Evolutionary conservation across 73 alveolate species (phyloP).

Genomic region (Loxodes magnus): DNA sequence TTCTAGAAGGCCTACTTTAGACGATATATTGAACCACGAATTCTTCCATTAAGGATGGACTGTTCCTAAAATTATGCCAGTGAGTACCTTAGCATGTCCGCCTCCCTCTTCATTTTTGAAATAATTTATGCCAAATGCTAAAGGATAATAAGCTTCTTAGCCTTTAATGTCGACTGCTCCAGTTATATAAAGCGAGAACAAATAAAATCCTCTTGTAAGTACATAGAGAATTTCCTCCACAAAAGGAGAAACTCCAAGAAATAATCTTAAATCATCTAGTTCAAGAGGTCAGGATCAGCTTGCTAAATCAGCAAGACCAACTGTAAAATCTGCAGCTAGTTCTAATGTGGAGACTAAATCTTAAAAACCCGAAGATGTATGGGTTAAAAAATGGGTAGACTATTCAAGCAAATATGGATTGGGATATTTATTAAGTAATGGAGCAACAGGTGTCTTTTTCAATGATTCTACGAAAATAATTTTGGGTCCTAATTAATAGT

Average conservation of each 20-base stretch:
- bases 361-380: background rate
- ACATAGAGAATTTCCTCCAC: background rate
- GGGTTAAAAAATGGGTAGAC: constrained; percentile 44
- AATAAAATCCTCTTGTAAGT: background rate
- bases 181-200: background rate
- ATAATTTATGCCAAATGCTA: constrained; percentile 15
- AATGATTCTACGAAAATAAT: constrained; percentile 36
- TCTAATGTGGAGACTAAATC: no score
- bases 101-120: constrained; percentile 44
- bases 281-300: no score
- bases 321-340: no score
- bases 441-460: constrained; percentile 30
- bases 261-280: background rate
- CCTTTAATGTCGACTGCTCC: constrained; percentile 34
- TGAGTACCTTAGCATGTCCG: constrained; percentile 72
- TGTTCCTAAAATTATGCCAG: constrained; percentile 70
- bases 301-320: no score
- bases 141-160: constrained; percentile 8
- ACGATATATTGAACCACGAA: constrained; percentile 36
- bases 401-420: constrained; percentile 44
- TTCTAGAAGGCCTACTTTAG: constrained; percentile 28
- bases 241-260: background rate
- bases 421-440: constrained; percentile 28
- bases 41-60: constrained; percentile 36
- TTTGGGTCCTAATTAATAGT: constrained; percentile 4